Evolutionary conservation across 2,329 filamentous ascomycete genomes (phyloP), one percentile per base, ranked within the genome.

Genomic region (Teratosphaeria nubilosa): DNA sequence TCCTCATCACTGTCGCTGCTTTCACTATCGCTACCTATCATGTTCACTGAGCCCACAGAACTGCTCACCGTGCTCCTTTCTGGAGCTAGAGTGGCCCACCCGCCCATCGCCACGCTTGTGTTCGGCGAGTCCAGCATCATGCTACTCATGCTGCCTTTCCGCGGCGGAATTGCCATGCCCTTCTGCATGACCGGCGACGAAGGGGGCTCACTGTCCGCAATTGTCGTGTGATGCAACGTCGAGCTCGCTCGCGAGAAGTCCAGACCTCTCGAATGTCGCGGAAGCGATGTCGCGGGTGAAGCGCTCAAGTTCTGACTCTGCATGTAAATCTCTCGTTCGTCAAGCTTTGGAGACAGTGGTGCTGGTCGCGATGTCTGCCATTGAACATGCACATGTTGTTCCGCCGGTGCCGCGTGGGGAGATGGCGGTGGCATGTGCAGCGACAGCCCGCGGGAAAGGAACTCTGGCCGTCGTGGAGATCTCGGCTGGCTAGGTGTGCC

Each of bases 211-310:
- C 89, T 88, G n/a, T 96, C 90, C 58, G 92, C 91, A 9, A 97
- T 82, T 0, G 89, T 97, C 16, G 92, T 96, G 73, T 97, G 94
- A 74, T 97, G 94, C 24, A 99, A 80, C 70, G 91, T 95, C 11
- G 92, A 96, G 62, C 90, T 94, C 11, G 91, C 91, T 65, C 92
- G 83, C 48, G 92, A 92, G 73, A 96, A 97, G 75, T 97, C 92
- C 60, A 96, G 79, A 51, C 92, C 92, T 58, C 92, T 84, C 31
- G 91, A 96, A 61, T 91, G 86, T 63, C 92, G 85, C 20, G 92
- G 92, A 7, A 97, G 81, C 53, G 95, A 88, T 56, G 91, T 95
- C 27, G 88, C 87, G 1, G 91, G 91, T 1, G 90, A 92, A 50
- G 60, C 62, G 13, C 53, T 59, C 27, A 62, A 53, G 55, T 58